Percentiles rank a stretch among this genome's conserved stretches.
Conservation (phyloP, 2,329 filamentous ascomycete genomes). For the Pseudocercospora musae region DNA sequence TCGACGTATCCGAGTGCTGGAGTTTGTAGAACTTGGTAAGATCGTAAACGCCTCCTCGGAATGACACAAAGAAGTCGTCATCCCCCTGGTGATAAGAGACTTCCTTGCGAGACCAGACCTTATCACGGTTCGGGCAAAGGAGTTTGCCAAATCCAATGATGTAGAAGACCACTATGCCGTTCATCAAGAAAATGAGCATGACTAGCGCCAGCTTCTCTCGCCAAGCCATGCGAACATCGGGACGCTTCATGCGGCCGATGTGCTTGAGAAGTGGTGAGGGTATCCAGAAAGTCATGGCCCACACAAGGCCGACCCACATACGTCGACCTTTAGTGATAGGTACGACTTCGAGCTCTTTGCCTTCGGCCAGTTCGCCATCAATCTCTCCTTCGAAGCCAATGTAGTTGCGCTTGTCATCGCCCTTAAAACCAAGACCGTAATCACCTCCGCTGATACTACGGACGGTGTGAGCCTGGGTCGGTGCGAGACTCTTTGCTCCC, state of each 20-base stretch:
- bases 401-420: conserved; percentile 71
- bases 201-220: conserved; percentile 88
- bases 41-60: conserved; percentile 88
- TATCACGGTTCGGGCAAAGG: conserved; percentile 86
- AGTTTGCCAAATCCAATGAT: conserved; percentile 82
- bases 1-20: conserved; percentile 72
- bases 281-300: conserved; percentile 90
- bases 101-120: conserved; percentile 75
- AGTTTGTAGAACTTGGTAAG: conserved; percentile 81
- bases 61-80: conserved; percentile 80
- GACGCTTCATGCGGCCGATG: conserved; percentile 91
- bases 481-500: conserved; percentile 46
- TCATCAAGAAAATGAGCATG: conserved; percentile 75
- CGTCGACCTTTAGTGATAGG: conserved; percentile 63
- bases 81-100: conserved; percentile 67
- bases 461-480: conserved; percentile 58
- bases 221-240: conserved; percentile 96
- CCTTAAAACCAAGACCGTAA: conserved; percentile 84
- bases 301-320: conserved; percentile 77
- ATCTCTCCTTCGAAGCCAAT: conserved; percentile 68
- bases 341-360: conserved; percentile 71
- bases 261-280: conserved; percentile 78
- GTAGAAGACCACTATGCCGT: conserved; percentile 82
- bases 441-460: conserved; percentile 59
- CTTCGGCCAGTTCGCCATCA: conserved; percentile 74